These are phyloP conservation scores for Cucumis sativus DNA, from an alignment of 306 rosid genomes.

Conservation along the genomic window Cucumber_9930_V3 NC_026655.2:6093001-6093500, in stretches of 20 bases:
- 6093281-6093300: no score
- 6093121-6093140: constrained; percentile 36
- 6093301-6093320: no score
- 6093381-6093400: constrained; percentile 50
- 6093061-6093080: constrained; percentile 19
- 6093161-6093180: constrained; percentile 50
- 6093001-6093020: no score
- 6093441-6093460: constrained; percentile 53
- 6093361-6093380: constrained; percentile 52
- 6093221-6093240: no score
- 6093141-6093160: constrained; percentile 45
- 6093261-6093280: no score
- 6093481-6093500: constrained; percentile 29
- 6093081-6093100: constrained; percentile 56
- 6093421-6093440: constrained; percentile 51
- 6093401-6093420: constrained; percentile 40
- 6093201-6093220: constrained; percentile 17
- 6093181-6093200: constrained; percentile 28
- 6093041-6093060: not conserved
- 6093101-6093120: constrained; percentile 38
- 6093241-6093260: no score
- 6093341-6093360: constrained; percentile 13
- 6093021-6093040: no score
- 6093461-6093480: constrained; percentile 48
- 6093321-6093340: no score